Percentiles rank a stretch among this genome's conserved stretches.
Conservation (phyloP, 2,329 filamentous ascomycete genomes). For the Beauveria caledonica region DNA sequence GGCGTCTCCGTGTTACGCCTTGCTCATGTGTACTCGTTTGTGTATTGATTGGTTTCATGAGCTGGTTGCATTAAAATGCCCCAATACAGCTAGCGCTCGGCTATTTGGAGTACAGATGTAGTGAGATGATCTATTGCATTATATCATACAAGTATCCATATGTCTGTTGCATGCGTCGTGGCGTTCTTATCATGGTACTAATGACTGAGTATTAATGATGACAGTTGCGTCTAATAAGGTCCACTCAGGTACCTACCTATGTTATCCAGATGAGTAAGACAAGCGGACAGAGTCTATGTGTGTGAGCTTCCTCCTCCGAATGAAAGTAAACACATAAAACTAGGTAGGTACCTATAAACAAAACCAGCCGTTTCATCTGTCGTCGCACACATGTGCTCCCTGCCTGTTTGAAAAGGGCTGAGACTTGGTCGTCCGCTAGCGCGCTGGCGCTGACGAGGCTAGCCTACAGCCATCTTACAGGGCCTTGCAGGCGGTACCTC, state of each 20-base stretch:
- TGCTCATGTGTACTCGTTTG: neutral
- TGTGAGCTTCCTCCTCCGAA: neutral
- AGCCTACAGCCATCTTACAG: neutral
- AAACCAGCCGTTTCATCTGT: neutral
- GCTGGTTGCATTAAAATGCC: neutral
- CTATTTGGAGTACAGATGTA: neutral
- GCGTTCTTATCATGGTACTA: neutral
- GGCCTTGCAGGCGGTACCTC: neutral
- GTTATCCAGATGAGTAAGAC: no score
- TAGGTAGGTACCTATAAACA: no score
- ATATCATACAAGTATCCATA: no score
- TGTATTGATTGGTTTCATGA: neutral
- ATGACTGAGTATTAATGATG: no score
- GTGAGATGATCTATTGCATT: no score
- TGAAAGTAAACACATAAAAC: neutral
- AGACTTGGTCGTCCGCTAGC: neutral
- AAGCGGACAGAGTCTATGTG: neutral
- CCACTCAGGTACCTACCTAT: neutral
- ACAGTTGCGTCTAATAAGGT: neutral
- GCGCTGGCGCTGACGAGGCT: neutral
- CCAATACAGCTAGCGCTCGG: neutral
- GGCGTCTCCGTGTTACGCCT: neutral
- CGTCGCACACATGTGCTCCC: neutral
- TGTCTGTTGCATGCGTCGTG: neutral
- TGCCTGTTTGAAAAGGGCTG: neutral